phyloP scores from a whole-genome alignment of 179 eudicot genomes.

The Gypsophila paniculata region DNA sequence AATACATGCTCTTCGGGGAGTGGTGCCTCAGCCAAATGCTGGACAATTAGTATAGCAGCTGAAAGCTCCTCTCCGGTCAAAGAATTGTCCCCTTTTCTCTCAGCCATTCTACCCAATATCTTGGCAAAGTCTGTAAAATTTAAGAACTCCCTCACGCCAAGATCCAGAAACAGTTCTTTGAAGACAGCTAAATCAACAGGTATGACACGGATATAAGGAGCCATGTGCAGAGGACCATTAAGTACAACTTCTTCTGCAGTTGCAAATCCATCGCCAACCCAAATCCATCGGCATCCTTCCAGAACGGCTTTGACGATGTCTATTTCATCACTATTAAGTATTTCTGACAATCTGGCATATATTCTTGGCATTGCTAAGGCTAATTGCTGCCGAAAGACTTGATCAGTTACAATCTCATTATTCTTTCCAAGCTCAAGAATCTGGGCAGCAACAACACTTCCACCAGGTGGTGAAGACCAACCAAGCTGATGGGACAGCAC shows the following conservation, averaged over 20 bases:
- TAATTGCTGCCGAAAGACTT: constrained; percentile 72
- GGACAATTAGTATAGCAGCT: constrained; percentile 83
- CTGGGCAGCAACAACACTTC: constrained; percentile 97
- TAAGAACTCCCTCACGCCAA: constrained; percentile 79
- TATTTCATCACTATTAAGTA: constrained; percentile 87
- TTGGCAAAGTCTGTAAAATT: constrained; percentile 70
- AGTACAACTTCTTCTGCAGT: constrained; percentile 91
- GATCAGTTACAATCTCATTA: constrained; percentile 82
- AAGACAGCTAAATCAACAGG: constrained; percentile 95
- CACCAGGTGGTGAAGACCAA: constrained; percentile 93
- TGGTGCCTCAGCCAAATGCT: constrained; percentile 82
- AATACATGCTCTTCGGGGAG: constrained; percentile 51
- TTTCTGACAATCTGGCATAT: constrained; percentile 65
- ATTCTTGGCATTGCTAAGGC: constrained; percentile 95
- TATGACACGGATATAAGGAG: constrained; percentile 96
- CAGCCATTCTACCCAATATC: constrained; percentile 77
- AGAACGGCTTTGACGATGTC: constrained; percentile 92
- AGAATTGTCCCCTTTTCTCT: constrained; percentile 56
- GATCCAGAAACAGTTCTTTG: constrained; percentile 75
- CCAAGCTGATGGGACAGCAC: constrained; percentile 80
- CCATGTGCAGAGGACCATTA: constrained; percentile 92
- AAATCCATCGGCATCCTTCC: constrained; percentile 97
- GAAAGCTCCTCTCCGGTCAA: constrained; percentile 73
- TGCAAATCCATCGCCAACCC: constrained; percentile 99
- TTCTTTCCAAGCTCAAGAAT: constrained; percentile 99